Percentiles rank a stretch among this genome's conserved stretches.
phyloP scores from a whole-genome alignment of 306 rosid species.

The Clitoria ternatea region DNA sequence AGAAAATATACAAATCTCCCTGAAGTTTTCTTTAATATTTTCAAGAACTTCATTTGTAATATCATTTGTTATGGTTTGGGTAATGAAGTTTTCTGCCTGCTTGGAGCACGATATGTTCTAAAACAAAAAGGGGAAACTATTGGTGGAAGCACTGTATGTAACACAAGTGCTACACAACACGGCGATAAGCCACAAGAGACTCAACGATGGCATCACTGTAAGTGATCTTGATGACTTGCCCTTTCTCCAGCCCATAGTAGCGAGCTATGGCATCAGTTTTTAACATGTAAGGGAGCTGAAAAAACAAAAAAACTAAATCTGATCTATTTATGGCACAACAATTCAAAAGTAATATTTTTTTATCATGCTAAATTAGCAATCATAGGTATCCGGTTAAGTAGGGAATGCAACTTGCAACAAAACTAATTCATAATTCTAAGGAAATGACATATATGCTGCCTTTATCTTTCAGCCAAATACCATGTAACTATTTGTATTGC shows the following conservation, averaged over 20 bases:
- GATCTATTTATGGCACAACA: not conserved
- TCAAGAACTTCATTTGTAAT: too few species aligned
- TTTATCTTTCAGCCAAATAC: too few species aligned
- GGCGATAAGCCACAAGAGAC: slow-evolving; percentile 30
- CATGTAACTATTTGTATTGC: too few species aligned
- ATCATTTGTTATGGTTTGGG: too few species aligned
- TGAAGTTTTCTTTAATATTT: too few species aligned
- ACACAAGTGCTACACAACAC: slow-evolving; percentile 20
- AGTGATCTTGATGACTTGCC: slow-evolving; percentile 41
- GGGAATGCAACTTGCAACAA: not conserved
- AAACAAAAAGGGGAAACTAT: not conserved
- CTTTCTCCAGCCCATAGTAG: slow-evolving; percentile 43
- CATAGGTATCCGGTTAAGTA: not conserved
- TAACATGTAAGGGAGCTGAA: slow-evolving; percentile 45
- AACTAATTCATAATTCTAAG: not conserved
- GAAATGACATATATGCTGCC: too few species aligned
- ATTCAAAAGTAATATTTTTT: not conserved
- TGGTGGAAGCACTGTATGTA: not conserved
- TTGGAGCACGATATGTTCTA: not conserved
- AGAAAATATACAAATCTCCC: too few species aligned
- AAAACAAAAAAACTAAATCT: not conserved
- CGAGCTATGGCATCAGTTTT: slow-evolving; percentile 39
- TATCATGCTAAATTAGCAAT: not conserved
- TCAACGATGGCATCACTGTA: slow-evolving; percentile 23
- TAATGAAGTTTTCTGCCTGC: not conserved